These are phyloP conservation scores for Penicillium antarcticum DNA, from an alignment of 495 filamentous ascomycete genomes.

Conservation along the genomic window DNA sequence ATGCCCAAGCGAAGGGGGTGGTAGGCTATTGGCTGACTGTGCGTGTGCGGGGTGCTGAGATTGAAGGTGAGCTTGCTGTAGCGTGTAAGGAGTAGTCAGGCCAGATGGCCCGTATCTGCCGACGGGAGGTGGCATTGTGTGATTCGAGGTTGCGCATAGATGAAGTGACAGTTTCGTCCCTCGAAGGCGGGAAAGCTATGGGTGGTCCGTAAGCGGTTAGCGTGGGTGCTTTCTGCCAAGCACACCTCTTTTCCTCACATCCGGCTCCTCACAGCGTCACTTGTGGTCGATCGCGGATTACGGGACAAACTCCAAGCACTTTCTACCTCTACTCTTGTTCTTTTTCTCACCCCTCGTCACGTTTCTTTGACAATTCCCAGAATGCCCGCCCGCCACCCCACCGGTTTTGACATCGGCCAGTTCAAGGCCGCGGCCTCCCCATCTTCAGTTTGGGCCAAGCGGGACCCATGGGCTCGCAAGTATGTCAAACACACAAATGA, in stretches of 20 bases:
- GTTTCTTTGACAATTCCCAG: neutral
- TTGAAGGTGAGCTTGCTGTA: conserved; percentile 50
- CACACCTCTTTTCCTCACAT: conserved; percentile 24
- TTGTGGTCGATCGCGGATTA: conserved; percentile 11
- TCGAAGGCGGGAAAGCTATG: conserved; percentile 23
- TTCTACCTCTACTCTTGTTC: conserved; percentile 7
- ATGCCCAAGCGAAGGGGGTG: conserved; percentile 58
- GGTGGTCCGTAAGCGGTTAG: conserved; percentile 32
- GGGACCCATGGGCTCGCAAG: conserved; percentile 87
- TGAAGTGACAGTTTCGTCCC: conserved; percentile 20
- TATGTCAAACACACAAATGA: conserved; percentile 32
- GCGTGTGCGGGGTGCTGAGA: conserved; percentile 50
- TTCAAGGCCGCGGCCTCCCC: conserved; percentile 64
- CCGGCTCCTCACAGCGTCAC: conserved; percentile 13
- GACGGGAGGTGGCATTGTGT: conserved; percentile 39
- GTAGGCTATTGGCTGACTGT: conserved; percentile 53
- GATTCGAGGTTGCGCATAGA: conserved; percentile 10
- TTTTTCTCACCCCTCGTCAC: conserved; percentile 12
- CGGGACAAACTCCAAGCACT: conserved; percentile 9
- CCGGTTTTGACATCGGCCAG: conserved; percentile 77
- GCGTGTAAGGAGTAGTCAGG: conserved; percentile 48
- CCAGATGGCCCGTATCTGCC: conserved; percentile 52
- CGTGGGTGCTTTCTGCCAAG: conserved; percentile 23
- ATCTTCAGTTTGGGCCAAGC: conserved; percentile 51
- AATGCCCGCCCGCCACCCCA: conserved; percentile 65